Evolutionary conservation across 2,329 filamentous ascomycete species (phyloP).

Genomic region (Xylariaceae sp.): DNA sequence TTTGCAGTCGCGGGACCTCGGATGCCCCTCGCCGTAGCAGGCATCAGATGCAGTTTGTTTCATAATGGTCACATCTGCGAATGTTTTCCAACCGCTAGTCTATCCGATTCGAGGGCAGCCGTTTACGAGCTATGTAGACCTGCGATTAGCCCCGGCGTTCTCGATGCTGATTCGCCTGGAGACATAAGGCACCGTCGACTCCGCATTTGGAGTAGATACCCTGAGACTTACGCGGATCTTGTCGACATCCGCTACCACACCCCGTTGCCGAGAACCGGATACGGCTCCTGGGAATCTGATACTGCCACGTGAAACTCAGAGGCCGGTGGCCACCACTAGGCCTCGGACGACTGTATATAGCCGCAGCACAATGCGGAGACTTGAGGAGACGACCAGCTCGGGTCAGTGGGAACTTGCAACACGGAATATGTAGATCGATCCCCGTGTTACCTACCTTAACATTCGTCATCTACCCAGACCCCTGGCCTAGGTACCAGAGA

Average conservation of each 20-base stretch:
- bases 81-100: slow-evolving; percentile 7
- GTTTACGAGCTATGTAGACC: slow-evolving; percentile 4
- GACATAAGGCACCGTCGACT: slow-evolving; percentile 3
- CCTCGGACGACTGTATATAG: slow-evolving; percentile 7
- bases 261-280: slow-evolving; percentile 5
- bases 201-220: slow-evolving; percentile 14
- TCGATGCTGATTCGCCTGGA: slow-evolving; percentile 13
- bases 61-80: slow-evolving; percentile 8
- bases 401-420: slow-evolving; percentile 5
- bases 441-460: slow-evolving; percentile 5
- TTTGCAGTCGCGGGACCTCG: slow-evolving; percentile 22
- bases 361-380: not conserved
- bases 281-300: not conserved
- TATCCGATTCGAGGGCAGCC: slow-evolving; percentile 11
- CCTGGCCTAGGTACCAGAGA: slow-evolving; percentile 4
- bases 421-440: slow-evolving; percentile 11
- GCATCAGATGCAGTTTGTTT: slow-evolving; percentile 19
- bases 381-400: not conserved
- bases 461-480: not conserved
- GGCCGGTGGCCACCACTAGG: not conserved
- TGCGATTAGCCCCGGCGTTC: slow-evolving; percentile 10
- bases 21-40: slow-evolving; percentile 25
- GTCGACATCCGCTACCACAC: slow-evolving; percentile 10
- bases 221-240: slow-evolving; percentile 5
- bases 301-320: not conserved